phyloP scores from a whole-genome alignment of 148 eudicot species.

The Cornus kousa region DNA sequence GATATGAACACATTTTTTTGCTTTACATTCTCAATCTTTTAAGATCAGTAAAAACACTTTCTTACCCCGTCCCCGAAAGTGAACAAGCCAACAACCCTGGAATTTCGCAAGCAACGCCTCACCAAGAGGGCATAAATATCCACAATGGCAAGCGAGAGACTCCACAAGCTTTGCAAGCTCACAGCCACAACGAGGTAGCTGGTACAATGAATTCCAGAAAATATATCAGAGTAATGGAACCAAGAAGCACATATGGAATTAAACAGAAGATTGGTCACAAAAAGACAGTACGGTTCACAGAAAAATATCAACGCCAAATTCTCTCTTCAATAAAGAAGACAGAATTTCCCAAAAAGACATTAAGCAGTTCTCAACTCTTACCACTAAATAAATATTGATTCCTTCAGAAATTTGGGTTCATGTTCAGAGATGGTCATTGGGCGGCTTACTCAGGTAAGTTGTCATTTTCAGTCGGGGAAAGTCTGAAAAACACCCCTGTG shows the following conservation, averaged over 20 bases:
- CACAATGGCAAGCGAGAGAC: constrained; percentile 22
- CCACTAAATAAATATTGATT: background rate
- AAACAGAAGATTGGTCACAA: background rate
- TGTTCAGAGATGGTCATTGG: background rate
- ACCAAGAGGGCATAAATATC: constrained; percentile 29
- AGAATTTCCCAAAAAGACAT: background rate
- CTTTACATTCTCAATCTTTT: background rate
- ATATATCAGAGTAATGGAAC: background rate
- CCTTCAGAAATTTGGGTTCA: background rate
- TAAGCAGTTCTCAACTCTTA: background rate
- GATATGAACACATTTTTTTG: background rate
- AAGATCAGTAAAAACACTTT: background rate
- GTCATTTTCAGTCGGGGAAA: no score
- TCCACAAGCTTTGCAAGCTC: constrained; percentile 29
- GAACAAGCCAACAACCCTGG: constrained; percentile 16
- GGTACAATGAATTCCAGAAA: background rate
- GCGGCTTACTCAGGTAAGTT: no score
- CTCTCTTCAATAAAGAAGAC: background rate
- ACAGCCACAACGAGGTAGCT: constrained; percentile 21
- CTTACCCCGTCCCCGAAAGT: constrained; percentile 33
- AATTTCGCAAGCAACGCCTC: constrained; percentile 20
- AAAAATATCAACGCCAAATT: background rate
- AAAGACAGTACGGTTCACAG: background rate
- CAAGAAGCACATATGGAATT: background rate
- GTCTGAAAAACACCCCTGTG: no score